Base-by-base conservation (phyloP, 208 protist genomes). In the Trypanosoma vivax region DNA sequence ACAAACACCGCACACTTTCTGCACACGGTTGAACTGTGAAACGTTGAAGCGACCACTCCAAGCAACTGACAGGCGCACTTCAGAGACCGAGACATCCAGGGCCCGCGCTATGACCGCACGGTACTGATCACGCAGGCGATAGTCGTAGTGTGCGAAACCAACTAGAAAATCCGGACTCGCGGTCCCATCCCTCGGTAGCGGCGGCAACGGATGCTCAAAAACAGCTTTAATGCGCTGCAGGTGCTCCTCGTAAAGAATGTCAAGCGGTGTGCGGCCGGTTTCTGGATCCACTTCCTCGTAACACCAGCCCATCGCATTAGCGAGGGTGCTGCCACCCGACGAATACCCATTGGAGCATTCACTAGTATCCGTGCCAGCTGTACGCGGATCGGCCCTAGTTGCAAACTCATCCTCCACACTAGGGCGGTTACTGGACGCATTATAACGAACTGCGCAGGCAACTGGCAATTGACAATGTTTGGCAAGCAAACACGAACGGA, bases 31-130 rank as follows among this genome's bases (percentile, higher is more conserved):
- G 34, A 94, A 94, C 24, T 54, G 73, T 10, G 46, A 49, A 18
- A 88, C 78, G 43, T 89, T 72, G 46, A 94, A 91, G 34, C 87
- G 82, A 2, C 87, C 83, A 25, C 75, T 76, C 83, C 87, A 94
- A 31, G 77, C 80, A 19, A 90, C 76, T 11, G 87, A 94, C 11
- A 94, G 76, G 27, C 66, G 64, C 41, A 94, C 69, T 18, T 70
- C 77, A 42, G 31, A 48, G 38, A 88, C 64, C 3, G 79, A 73
- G 31, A 88, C 61, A 13, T 59, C 43, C 27, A 94, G 70, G 60
- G 70, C 70, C 4, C 51, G 54, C 21, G 83, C 87, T 13, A 94
- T 37, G 14, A 83, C 50, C 27, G 66, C 71, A 31, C 87, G 77
- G 74, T 94, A 94, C 65, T 83, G 69, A 56, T 94, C 83, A 5